Evolutionary conservation across 2,329 filamentous ascomycete genomes (phyloP), one percentile per base, ranked within the genome.

Genomic region (Shiraia sp.): DNA sequence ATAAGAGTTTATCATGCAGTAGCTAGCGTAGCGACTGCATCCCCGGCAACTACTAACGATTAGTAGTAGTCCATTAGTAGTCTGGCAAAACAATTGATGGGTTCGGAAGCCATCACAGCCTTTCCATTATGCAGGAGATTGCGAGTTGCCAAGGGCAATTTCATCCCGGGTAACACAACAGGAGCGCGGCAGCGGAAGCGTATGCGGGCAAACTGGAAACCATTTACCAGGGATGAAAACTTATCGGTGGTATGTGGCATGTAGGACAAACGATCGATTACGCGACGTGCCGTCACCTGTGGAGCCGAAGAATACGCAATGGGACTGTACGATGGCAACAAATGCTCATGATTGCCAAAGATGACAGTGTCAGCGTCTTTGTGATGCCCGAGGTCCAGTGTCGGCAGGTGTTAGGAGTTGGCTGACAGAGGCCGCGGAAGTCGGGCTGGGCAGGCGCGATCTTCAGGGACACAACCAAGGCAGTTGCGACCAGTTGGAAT

Each of bases 181-280:
- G 45, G 39, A 51, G 34, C 45, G 35, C 31, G 45, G 37, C 36
- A 38, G 42, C 49, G 43, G 45, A 45, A 51, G 33, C 36, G 45
- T 46, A 44, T 40, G 40, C 43, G 44, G 40, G 33, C 6, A 32
- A 42, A 40, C 45, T 47, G 31, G 34, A 32, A 47, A 49, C 43
- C 45, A 42, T 30, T 15, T 30, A 30, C 28, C 24, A 12, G 28
- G 49, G 51, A 48, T 51, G 44, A 35, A 50, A 36, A 40, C n/a
- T n/a, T n/a, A n/a, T n/a, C n/a, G 42, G 43, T 43, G 42, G 39
- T 32, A 45, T 30, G 9, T 53, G 40, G 52, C 28, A 30, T 30
- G 28, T 60, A 43, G 36, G 41, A 59, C 58, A 38, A 47, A 42
- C 39, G 46, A 50, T 39, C 33, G 39, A 45, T 46, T 30, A n/a